These are phyloP conservation scores for Vanrija pseudolonga DNA, from an alignment of 1,284 basidiomycete genomes.

Conservation along the genomic window DNA sequence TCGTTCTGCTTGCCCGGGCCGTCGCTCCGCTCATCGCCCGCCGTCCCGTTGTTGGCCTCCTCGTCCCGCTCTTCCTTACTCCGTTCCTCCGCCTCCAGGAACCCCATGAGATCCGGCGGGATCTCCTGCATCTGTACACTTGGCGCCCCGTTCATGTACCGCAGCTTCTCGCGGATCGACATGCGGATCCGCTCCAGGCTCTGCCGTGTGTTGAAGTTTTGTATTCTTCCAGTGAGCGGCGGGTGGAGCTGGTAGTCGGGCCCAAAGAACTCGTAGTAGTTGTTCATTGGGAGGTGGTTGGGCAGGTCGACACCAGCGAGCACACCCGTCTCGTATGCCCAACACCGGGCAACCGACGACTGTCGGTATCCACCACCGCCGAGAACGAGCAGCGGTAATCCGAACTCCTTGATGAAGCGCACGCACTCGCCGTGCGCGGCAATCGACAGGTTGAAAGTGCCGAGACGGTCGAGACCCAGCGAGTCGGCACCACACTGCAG, in stretches of 20 bases:
- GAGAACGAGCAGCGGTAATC: constrained; percentile 81
- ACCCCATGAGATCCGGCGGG: constrained; percentile 81
- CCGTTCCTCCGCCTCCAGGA: constrained; percentile 71
- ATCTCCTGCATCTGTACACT: constrained; percentile 96
- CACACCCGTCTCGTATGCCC: constrained; percentile 96
- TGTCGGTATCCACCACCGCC: constrained; percentile 85
- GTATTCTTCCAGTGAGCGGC: constrained; percentile 81
- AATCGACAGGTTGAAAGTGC: constrained; percentile 98
- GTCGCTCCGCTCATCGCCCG: constrained; percentile 13
- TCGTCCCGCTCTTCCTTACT: constrained; percentile 65
- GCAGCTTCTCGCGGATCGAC: constrained; percentile 80
- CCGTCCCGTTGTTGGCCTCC: constrained; percentile 53
- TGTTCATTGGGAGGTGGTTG: constrained; percentile 79
- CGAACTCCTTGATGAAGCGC: constrained; percentile 88
- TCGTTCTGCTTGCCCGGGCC: constrained; percentile 18
- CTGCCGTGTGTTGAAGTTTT: constrained; percentile 83
- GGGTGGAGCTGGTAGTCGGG: constrained; percentile 92
- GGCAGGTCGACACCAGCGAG: constrained; percentile 80
- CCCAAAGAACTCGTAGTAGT: constrained; percentile 90
- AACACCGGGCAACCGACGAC: constrained; percentile 94
- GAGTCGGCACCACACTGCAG: constrained; percentile 97
- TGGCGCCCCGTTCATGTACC: constrained; percentile 92
- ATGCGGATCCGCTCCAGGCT: constrained; percentile 81
- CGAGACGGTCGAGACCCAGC: constrained; percentile 87
- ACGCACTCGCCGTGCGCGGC: constrained; percentile 99